Conservation (phyloP, 257 asterid species). For the Nicotiana tabacum region DNA sequence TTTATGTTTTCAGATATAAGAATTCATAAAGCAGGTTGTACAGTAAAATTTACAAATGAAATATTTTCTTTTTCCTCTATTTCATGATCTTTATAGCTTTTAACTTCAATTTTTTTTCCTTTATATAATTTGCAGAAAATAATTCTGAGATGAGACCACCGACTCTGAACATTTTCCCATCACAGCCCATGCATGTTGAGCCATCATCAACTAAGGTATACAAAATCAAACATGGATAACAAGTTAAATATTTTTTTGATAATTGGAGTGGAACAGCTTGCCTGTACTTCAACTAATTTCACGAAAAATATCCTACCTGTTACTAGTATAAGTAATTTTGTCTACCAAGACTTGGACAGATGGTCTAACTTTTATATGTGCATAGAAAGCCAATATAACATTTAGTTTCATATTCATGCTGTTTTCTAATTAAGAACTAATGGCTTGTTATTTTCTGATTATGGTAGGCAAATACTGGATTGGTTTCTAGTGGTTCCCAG, state of each 20-base stretch:
- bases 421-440: background rate
- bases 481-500: slow-evolving; percentile 55
- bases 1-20: background rate
- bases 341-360: too few species aligned
- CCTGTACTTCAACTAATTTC: too few species aligned
- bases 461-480: slow-evolving; percentile 55
- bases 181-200: slow-evolving; percentile 95
- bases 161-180: slow-evolving; percentile 88
- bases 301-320: too few species aligned
- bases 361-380: background rate
- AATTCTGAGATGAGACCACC: slow-evolving; percentile 61
- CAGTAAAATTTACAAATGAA: slow-evolving; percentile 33
- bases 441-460: slow-evolving; percentile 26
- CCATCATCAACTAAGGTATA: slow-evolving; percentile 54
- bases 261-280: too few species aligned
- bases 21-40: slow-evolving; percentile 30
- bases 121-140: slow-evolving; percentile 42
- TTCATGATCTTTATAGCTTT: background rate
- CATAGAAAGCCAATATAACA: background rate
- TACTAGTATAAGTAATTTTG: too few species aligned
- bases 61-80: background rate
- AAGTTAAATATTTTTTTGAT: background rate
- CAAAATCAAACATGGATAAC: background rate
- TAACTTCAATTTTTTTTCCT: background rate
- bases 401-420: background rate